These are phyloP conservation scores for Moringa oleifera DNA, from an alignment of 345 rosid genomes.

Conservation along the genomic window DNA sequence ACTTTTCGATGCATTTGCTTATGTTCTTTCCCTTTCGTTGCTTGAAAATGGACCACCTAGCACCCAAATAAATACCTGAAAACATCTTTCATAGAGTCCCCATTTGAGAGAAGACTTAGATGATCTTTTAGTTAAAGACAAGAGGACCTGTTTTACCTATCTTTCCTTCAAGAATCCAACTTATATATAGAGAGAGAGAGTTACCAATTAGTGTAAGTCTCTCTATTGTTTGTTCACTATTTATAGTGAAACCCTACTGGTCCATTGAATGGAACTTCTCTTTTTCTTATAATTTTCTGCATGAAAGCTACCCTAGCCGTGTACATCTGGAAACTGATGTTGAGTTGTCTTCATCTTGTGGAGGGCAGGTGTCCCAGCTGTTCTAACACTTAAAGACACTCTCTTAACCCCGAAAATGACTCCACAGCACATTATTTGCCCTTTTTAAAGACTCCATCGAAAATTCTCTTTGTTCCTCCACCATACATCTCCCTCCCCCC, in stretches of 20 bases:
- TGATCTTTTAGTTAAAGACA: no score
- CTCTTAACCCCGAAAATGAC: slow-evolving; percentile 10
- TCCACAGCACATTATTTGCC: slow-evolving; percentile 3
- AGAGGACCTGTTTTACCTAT: no score
- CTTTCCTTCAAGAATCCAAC: no score
- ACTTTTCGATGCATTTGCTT: slow-evolving; percentile 22
- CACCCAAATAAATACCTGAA: no score
- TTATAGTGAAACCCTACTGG: no score
- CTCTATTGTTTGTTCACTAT: no score
- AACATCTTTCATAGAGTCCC: no score
- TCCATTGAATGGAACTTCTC: slow-evolving; percentile 5
- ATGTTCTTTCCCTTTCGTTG: slow-evolving; percentile 18
- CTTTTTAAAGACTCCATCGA: neutral
- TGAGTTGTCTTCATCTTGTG: slow-evolving; percentile 9
- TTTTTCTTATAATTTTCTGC: no score
- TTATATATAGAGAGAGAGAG: no score
- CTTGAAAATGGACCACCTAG: slow-evolving; percentile 15
- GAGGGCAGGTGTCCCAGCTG: slow-evolving; percentile 12
- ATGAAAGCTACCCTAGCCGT: slow-evolving; percentile 1
- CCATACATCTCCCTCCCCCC: no score
- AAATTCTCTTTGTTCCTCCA: slow-evolving; percentile 16
- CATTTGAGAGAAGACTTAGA: no score
- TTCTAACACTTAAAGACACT: neutral
- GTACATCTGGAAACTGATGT: neutral
- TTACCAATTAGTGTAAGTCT: no score